Evolutionary conservation across 148 eudicot species (phyloP).

Genomic region (Salicornia ramosissima): DNA sequence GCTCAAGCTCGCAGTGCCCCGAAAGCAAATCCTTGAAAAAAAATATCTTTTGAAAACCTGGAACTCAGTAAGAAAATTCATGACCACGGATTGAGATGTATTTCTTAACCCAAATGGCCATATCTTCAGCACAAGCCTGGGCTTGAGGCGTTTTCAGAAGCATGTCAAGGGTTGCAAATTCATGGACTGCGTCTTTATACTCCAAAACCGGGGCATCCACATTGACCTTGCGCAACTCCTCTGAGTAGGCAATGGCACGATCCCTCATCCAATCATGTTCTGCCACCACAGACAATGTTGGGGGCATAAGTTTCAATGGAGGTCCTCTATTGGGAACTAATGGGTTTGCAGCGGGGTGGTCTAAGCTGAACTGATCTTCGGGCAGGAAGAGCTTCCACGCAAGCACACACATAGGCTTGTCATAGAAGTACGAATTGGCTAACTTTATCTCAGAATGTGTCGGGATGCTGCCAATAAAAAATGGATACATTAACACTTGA

Average conservation of each 20-base stretch:
- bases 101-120: conserved; percentile 95
- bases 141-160: conserved; percentile 94
- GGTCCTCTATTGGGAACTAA: conserved; percentile 59
- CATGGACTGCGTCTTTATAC: conserved; percentile 94
- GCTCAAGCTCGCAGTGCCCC: not conserved
- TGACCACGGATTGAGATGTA: conserved; percentile 86
- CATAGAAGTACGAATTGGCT: conserved; percentile 89
- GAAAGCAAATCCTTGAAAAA: not conserved
- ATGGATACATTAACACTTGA: conserved; percentile 90
- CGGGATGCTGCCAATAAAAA: conserved; percentile 81
- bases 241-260: conserved; percentile 86
- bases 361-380: conserved; percentile 77
- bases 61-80: conserved; percentile 76
- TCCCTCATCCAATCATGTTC: conserved; percentile 99
- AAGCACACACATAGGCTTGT: conserved; percentile 83
- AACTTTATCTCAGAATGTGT: conserved; percentile 88
- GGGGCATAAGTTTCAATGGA: conserved; percentile 88
- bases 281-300: conserved; percentile 80
- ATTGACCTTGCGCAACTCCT: conserved; percentile 74
- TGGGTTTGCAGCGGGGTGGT: conserved; percentile 96
- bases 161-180: conserved; percentile 92
- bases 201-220: conserved; percentile 90
- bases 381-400: conserved; percentile 92
- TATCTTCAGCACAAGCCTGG: conserved; percentile 90
- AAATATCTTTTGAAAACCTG: not conserved